These are phyloP conservation scores for Talaromyces amestolkiae DNA, from an alignment of 2,329 filamentous ascomycete genomes.

Conservation along the genomic window DNA sequence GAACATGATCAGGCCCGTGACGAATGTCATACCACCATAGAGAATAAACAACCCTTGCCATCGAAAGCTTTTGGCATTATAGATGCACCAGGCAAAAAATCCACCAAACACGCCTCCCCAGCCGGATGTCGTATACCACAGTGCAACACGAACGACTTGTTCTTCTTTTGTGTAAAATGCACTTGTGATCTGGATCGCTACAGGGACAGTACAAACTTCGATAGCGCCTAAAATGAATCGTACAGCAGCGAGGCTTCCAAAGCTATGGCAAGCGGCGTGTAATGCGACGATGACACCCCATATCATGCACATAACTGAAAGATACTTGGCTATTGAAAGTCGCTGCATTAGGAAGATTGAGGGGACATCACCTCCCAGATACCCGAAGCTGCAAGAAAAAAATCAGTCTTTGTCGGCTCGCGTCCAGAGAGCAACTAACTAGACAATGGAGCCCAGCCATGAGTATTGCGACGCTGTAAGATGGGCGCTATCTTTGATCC, in stretches of 20 bases:
- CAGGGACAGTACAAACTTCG: not conserved
- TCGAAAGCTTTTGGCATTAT: not conserved
- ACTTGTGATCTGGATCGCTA: conserved; percentile 10
- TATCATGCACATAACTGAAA: conserved; percentile 7
- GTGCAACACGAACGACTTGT: conserved; percentile 5
- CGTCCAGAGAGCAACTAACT: too few relatives aligned
- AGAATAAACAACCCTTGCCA: not conserved
- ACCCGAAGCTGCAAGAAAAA: not conserved
- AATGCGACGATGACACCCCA: conserved; percentile 8
- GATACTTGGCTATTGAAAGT: conserved; percentile 7
- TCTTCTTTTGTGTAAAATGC: not conserved
- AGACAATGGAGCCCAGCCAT: conserved; percentile 8
- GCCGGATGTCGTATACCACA: conserved; percentile 9
- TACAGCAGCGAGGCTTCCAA: not conserved
- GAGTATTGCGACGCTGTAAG: conserved; percentile 1
- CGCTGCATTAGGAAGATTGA: conserved; percentile 5
- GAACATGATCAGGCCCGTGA: not conserved
- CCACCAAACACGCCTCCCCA: not conserved
- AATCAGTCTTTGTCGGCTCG: too few relatives aligned
- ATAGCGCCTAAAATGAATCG: not conserved
- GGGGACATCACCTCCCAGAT: conserved; percentile 4
- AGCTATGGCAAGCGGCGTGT: not conserved
- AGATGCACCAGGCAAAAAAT: conserved; percentile 3
- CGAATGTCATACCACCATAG: not conserved
- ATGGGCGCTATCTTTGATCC: conserved; percentile 5